Evolutionary conservation across 768 basidiomycete species (phyloP).

Genomic region (Agrocybe praecox): DNA sequence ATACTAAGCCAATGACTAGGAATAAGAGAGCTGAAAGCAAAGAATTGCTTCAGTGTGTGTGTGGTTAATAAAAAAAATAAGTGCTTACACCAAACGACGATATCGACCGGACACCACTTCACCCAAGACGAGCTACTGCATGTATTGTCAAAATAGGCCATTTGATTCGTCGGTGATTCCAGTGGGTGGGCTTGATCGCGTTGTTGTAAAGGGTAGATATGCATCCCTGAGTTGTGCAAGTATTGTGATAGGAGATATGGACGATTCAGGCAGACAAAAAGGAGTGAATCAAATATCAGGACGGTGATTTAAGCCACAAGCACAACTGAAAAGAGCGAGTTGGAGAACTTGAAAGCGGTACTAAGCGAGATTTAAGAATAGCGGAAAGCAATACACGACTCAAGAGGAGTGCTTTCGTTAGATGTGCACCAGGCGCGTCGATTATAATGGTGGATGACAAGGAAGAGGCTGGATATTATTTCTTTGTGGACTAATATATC

Average conservation of each 20-base stretch:
- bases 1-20: not conserved
- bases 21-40: not conserved
- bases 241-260: not conserved
- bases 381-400: conserved; percentile 1
- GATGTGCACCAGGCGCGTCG: not conserved
- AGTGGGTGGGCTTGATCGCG: not conserved
- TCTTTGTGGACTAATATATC: conserved; percentile 2
- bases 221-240: no score
- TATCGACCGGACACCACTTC: conserved; percentile 24
- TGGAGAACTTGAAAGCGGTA: not conserved
- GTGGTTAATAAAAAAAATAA: not conserved
- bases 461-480: conserved; percentile 17
- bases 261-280: not conserved
- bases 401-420: not conserved
- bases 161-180: not conserved
- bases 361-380: not conserved
- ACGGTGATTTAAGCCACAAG: not conserved
- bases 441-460: conserved; percentile 1
- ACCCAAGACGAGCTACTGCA: conserved; percentile 14
- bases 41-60: not conserved
- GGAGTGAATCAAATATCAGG: not conserved
- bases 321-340: not conserved
- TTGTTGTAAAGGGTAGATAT: not conserved
- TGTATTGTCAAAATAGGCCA: conserved; percentile 3
- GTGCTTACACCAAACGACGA: conserved; percentile 21